Evolutionary conservation across 768 basidiomycete species (phyloP).

Genomic region (Clitopilus passeckerianus): DNA sequence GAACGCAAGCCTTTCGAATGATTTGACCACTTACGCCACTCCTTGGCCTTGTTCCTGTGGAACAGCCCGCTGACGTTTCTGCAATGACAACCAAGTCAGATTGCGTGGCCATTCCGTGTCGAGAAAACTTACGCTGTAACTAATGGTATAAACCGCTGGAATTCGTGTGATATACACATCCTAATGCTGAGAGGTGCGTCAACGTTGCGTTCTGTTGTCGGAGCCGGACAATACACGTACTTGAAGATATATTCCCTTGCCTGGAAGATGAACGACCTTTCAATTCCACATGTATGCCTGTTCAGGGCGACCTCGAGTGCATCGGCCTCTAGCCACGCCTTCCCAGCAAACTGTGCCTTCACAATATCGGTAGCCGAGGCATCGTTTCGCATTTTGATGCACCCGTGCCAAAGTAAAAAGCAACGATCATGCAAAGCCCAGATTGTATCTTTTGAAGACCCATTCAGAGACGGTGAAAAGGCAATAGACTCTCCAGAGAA

Average conservation of each 20-base stretch:
- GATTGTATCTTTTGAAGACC: slow-evolving; percentile 57
- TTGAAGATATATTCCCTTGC: slow-evolving; percentile 76
- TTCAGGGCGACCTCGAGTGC: slow-evolving; percentile 59
- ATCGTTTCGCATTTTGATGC: slow-evolving; percentile 54
- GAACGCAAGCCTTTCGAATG: neutral
- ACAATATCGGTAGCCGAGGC: slow-evolving; percentile 35
- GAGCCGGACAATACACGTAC: slow-evolving; percentile 24
- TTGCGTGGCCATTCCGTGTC: too few species aligned
- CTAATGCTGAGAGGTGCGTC: slow-evolving; percentile 42
- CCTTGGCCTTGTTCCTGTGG: slow-evolving; percentile 53
- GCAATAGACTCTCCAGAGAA: slow-evolving; percentile 68
- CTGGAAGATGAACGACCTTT: slow-evolving; percentile 63
- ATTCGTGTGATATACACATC: slow-evolving; percentile 68
- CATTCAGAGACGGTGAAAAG: slow-evolving; percentile 22
- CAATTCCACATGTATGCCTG: slow-evolving; percentile 60
- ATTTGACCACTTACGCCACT: slow-evolving; percentile 52
- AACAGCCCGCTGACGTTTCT: slow-evolving; percentile 43
- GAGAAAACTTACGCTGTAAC: slow-evolving; percentile 41
- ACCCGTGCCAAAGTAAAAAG: slow-evolving; percentile 71
- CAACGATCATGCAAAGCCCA: slow-evolving; percentile 73
- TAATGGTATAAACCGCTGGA: slow-evolving; percentile 58
- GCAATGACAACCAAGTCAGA: neutral
- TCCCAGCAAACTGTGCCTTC: slow-evolving; percentile 58
- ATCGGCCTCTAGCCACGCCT: slow-evolving; percentile 70
- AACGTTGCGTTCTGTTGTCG: neutral